Conservation (phyloP, 2,329 filamentous ascomycete species). For the Monilinia fructigena region DNA sequence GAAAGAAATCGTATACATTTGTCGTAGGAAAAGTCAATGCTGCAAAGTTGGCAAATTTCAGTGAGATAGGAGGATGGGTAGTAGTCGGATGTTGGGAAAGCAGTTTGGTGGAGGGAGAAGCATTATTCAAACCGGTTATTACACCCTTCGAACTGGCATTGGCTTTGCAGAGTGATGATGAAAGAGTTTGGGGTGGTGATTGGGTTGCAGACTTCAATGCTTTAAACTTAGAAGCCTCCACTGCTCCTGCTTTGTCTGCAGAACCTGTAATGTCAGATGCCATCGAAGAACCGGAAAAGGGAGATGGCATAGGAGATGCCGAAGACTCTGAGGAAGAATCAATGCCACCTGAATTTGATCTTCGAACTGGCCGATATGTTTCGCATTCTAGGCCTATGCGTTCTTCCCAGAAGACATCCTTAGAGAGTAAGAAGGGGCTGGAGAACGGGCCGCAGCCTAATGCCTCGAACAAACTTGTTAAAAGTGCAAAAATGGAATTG, state of each 20-base stretch:
- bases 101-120: conserved; percentile 82
- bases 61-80: conserved; percentile 93
- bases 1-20: conserved; percentile 94
- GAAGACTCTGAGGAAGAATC: conserved; percentile 62
- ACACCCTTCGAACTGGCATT: conserved; percentile 92
- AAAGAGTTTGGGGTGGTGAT: conserved; percentile 79
- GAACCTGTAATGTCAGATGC: conserved; percentile 41
- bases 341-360: conserved; percentile 85
- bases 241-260: neutral
- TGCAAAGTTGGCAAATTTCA: conserved; percentile 94
- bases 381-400: conserved; percentile 75
- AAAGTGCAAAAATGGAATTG: conserved; percentile 66
- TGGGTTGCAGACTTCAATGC: conserved; percentile 87
- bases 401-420: conserved; percentile 10
- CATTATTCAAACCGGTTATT: conserved; percentile 84
- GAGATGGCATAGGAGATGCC: conserved; percentile 15
- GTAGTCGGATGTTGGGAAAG: conserved; percentile 99
- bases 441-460: conserved; percentile 31
- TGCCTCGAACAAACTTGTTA: conserved; percentile 57
- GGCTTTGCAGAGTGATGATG: conserved; percentile 70
- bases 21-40: conserved; percentile 96
- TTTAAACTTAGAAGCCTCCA: conserved; percentile 42
- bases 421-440: conserved; percentile 29
- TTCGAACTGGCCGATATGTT: conserved; percentile 81
- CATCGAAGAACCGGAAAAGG: conserved; percentile 31